These are phyloP conservation scores for Botrytis porri DNA, from an alignment of 2,329 filamentous ascomycete genomes.

Conservation along the genomic window DNA sequence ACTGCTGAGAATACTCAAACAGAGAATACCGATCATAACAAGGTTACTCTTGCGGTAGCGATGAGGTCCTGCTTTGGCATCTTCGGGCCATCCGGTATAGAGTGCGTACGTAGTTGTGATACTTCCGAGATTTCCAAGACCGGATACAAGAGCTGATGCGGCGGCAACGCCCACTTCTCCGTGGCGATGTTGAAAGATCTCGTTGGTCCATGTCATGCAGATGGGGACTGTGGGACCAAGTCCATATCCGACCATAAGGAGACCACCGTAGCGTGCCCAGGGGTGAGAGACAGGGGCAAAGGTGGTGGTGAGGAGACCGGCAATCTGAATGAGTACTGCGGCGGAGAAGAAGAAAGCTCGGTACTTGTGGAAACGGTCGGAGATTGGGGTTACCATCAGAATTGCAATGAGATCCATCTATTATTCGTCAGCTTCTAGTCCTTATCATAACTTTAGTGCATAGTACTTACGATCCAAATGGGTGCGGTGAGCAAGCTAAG, in stretches of 20 bases:
- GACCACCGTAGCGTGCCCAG: slow-evolving; percentile 83
- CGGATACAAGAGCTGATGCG: slow-evolving; percentile 80
- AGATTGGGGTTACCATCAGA: slow-evolving; percentile 77
- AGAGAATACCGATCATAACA: slow-evolving; percentile 83
- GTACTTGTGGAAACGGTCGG: slow-evolving; percentile 79
- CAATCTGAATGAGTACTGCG: slow-evolving; percentile 74
- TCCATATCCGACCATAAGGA: slow-evolving; percentile 88
- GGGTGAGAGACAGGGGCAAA: slow-evolving; percentile 64
- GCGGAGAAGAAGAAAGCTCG: slow-evolving; percentile 78
- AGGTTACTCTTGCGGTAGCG: slow-evolving; percentile 82
- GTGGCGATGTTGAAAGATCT: slow-evolving; percentile 86
- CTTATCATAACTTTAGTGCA: neutral
- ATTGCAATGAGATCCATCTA: slow-evolving; percentile 88
- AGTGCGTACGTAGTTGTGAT: slow-evolving; percentile 86
- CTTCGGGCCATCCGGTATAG: slow-evolving; percentile 81
- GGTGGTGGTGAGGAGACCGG: slow-evolving; percentile 74
- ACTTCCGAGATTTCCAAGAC: slow-evolving; percentile 80
- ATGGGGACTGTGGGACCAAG: slow-evolving; percentile 88
- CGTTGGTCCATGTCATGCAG: slow-evolving; percentile 90
- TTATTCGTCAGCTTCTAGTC: slow-evolving; percentile 12
- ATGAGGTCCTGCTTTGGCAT: slow-evolving; percentile 63
- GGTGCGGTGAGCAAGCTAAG: slow-evolving; percentile 83
- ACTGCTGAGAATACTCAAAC: slow-evolving; percentile 71
- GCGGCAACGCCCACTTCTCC: slow-evolving; percentile 89
- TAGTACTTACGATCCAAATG: slow-evolving; percentile 75